A percentile compares a stretch with the other conserved stretches of the same genome.
Evolutionary conservation across 768 basidiomycete genomes (phyloP).

Genomic region (Vararia minispora): DNA sequence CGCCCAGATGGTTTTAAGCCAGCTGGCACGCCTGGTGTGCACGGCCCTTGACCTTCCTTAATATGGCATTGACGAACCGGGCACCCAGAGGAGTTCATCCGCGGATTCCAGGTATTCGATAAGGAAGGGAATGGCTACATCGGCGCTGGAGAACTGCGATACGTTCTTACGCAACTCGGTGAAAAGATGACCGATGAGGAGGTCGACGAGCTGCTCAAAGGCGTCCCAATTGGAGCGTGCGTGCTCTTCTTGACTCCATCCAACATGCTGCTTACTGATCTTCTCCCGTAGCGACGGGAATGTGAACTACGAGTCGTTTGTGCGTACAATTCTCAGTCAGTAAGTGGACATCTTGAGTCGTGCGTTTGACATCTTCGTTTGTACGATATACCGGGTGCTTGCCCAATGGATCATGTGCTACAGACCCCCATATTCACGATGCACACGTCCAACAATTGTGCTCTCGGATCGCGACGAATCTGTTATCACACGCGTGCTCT

Average conservation of each 20-base stretch:
- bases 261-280: conserved; percentile 4
- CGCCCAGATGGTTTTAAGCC: conserved; percentile 96
- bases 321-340: conserved; percentile 87
- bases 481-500: no score
- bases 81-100: conserved; percentile 87
- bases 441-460: no score
- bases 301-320: conserved; percentile 95
- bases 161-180: conserved; percentile 80
- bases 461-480: no score
- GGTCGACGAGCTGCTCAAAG: conserved; percentile 95
- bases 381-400: no score
- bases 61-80: neutral
- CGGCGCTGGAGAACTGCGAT: conserved; percentile 81
- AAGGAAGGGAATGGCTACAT: conserved; percentile 90
- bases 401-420: no score
- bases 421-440: no score
- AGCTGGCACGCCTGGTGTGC: conserved; percentile 83
- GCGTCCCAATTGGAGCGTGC: conserved; percentile 83
- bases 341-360: no score
- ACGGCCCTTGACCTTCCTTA: neutral
- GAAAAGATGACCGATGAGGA: conserved; percentile 99
- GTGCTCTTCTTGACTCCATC: conserved; percentile 20
- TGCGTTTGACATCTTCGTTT: no score
- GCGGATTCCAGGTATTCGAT: conserved; percentile 98
- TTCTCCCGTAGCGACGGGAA: conserved; percentile 69